These are phyloP conservation scores for Cyphellophora europaea DNA, from an alignment of 2,329 filamentous ascomycete species.

Conservation along the genomic window DNA sequence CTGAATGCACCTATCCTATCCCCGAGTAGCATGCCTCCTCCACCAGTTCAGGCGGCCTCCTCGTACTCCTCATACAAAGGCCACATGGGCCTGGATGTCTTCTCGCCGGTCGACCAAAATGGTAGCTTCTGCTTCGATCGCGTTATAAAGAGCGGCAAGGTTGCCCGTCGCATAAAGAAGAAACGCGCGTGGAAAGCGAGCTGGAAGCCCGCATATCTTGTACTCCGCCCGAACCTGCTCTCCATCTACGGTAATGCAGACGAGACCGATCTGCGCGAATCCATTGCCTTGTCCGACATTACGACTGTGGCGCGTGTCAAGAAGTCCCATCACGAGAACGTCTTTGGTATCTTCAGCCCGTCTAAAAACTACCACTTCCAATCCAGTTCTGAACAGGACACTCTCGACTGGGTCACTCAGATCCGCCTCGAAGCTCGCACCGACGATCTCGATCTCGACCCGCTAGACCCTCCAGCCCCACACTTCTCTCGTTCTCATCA, in stretches of 20 bases:
- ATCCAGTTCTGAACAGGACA: constrained; percentile 62
- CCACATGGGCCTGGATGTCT: constrained; percentile 51
- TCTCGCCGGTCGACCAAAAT: constrained; percentile 85
- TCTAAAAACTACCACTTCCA: constrained; percentile 88
- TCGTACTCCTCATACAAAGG: constrained; percentile 24
- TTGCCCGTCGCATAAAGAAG: constrained; percentile 83
- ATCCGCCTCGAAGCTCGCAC: constrained; percentile 74
- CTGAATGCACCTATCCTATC: constrained; percentile 11
- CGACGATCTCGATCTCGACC: constrained; percentile 79
- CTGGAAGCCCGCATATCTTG: constrained; percentile 84
- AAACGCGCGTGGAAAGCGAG: constrained; percentile 57
- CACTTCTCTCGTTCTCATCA: constrained; percentile 15
- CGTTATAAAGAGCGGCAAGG: constrained; percentile 78
- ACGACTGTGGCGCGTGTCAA: constrained; percentile 84
- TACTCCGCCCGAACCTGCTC: constrained; percentile 79
- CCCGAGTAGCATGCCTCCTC: constrained; percentile 9
- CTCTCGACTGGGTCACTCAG: constrained; percentile 74
- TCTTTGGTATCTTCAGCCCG: constrained; percentile 88
- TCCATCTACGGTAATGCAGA: constrained; percentile 90
- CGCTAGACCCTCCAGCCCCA: constrained; percentile 24
- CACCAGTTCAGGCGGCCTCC: constrained; percentile 4
- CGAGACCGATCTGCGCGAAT: constrained; percentile 80
- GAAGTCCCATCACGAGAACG: constrained; percentile 74
- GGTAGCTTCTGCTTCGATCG: constrained; percentile 94
- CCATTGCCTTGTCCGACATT: constrained; percentile 79